phyloP scores from a whole-genome alignment of 2,329 filamentous ascomycete species.

The Dactylonectria estremocensis region DNA sequence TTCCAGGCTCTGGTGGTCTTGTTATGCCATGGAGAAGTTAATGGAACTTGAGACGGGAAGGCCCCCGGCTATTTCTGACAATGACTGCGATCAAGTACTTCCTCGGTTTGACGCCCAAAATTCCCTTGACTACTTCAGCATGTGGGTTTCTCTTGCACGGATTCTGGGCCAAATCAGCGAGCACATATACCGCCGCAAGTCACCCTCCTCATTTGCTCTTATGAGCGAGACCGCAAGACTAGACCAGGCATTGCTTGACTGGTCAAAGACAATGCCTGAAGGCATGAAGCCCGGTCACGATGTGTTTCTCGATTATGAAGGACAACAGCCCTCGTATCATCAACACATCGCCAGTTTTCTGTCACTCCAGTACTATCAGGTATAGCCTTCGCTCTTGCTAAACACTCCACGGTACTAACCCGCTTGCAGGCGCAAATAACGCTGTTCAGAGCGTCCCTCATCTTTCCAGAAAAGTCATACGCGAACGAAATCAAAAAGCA shows the following conservation, averaged over 20 bases:
- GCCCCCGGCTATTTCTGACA: conserved; percentile 38
- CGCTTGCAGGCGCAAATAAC: conserved; percentile 39
- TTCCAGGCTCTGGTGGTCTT: conserved; percentile 40
- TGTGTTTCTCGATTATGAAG: conserved; percentile 16
- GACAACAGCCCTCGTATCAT: conserved; percentile 18
- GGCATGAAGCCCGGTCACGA: conserved; percentile 33
- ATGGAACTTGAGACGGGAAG: conserved; percentile 43
- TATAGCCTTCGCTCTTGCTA: neutral
- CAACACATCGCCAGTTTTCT: conserved; percentile 32
- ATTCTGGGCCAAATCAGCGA: conserved; percentile 41
- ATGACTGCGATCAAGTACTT: conserved; percentile 37
- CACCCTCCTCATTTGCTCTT: conserved; percentile 30
- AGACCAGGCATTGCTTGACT: conserved; percentile 39
- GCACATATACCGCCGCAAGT: conserved; percentile 37
- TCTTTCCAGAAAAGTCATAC: conserved; percentile 40
- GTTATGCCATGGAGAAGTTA: conserved; percentile 40
- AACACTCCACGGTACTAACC: neutral
- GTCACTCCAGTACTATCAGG: conserved; percentile 40
- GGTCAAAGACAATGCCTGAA: conserved; percentile 31
- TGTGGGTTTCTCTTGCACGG: conserved; percentile 39
- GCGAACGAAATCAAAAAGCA: conserved; percentile 35
- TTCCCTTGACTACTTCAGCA: conserved; percentile 33
- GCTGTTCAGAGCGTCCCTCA: conserved; percentile 36
- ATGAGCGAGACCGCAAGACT: conserved; percentile 35
- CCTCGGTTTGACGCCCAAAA: conserved; percentile 6